These are phyloP conservation scores for Talaromyces sp. DNA, from an alignment of 2,329 filamentous ascomycete genomes.

Conservation along the genomic window DNA sequence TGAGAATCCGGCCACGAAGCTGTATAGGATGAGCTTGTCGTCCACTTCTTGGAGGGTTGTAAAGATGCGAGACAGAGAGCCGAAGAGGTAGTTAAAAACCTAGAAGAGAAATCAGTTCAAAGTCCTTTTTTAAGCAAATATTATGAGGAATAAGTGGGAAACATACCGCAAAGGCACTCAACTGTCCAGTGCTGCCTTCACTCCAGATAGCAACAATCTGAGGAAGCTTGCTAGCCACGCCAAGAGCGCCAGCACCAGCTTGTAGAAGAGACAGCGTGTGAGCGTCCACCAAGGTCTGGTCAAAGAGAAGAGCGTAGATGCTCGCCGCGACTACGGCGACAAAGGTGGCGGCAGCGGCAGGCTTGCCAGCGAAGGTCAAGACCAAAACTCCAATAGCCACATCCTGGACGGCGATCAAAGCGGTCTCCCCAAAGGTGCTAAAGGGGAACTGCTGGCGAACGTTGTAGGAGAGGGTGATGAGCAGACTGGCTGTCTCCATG, in stretches of 20 bases:
- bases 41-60: slow-evolving; percentile 96
- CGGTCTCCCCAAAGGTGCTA: slow-evolving; percentile 93
- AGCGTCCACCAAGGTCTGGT: slow-evolving; percentile 58
- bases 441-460: slow-evolving; percentile 87
- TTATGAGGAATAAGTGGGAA: too few relatives aligned
- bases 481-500: slow-evolving; percentile 81
- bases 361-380: slow-evolving; percentile 71
- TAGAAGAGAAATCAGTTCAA: slow-evolving; percentile 37
- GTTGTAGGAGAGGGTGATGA: slow-evolving; percentile 91
- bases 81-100: slow-evolving; percentile 97
- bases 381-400: slow-evolving; percentile 83
- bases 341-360: slow-evolving; percentile 66
- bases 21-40: slow-evolving; percentile 92
- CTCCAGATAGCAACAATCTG: slow-evolving; percentile 85
- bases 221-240: slow-evolving; percentile 85
- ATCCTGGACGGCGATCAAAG: slow-evolving; percentile 87
- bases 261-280: slow-evolving; percentile 69
- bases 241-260: slow-evolving; percentile 74
- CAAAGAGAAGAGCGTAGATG: slow-evolving; percentile 64
- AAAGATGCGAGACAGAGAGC: slow-evolving; percentile 91
- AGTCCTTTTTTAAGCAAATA: too few relatives aligned
- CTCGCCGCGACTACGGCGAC: slow-evolving; percentile 69
- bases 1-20: slow-evolving; percentile 85
- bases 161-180: slow-evolving; percentile 86
- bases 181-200: slow-evolving; percentile 84